Conservation (phyloP, 2,329 filamentous ascomycete species). For the Neopestalotiopsis clavispora region DNA sequence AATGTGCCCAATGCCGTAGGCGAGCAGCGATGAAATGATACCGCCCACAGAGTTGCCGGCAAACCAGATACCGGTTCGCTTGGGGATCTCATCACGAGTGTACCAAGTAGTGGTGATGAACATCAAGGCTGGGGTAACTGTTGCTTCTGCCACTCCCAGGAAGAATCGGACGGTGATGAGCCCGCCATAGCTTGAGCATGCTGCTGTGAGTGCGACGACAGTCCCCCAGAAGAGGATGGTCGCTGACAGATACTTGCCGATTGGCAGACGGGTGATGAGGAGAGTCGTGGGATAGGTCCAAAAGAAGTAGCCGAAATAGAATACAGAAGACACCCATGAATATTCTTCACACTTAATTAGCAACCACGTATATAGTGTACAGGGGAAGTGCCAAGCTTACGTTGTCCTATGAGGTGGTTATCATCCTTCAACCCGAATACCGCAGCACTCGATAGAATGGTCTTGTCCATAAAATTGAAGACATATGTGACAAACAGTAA, state of each 20-base stretch:
- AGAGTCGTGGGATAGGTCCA: constrained; percentile 56
- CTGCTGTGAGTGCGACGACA: constrained; percentile 49
- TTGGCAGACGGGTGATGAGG: constrained; percentile 51
- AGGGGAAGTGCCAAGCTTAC: background rate
- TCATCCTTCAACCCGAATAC: constrained; percentile 61
- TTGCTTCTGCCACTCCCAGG: constrained; percentile 59
- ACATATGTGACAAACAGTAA: constrained; percentile 31
- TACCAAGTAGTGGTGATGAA: constrained; percentile 62
- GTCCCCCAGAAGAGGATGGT: constrained; percentile 57
- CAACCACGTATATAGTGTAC: background rate
- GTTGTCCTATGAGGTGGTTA: constrained; percentile 44
- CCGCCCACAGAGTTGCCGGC: constrained; percentile 55
- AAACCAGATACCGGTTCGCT: constrained; percentile 61
- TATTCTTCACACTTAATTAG: constrained; percentile 37
- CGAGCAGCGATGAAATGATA: constrained; percentile 52
- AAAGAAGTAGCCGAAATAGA: constrained; percentile 54
- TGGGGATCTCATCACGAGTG: constrained; percentile 60
- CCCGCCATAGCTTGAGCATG: constrained; percentile 52
- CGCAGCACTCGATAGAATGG: constrained; percentile 58
- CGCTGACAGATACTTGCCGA: constrained; percentile 50
- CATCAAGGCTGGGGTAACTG: constrained; percentile 59
- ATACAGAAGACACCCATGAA: constrained; percentile 50
- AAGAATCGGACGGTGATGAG: constrained; percentile 57
- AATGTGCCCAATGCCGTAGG: constrained; percentile 62
- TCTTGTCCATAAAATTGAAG: constrained; percentile 35